Conservation (phyloP, 176 grass and related monocot species). For the Musa itinerans region DNA sequence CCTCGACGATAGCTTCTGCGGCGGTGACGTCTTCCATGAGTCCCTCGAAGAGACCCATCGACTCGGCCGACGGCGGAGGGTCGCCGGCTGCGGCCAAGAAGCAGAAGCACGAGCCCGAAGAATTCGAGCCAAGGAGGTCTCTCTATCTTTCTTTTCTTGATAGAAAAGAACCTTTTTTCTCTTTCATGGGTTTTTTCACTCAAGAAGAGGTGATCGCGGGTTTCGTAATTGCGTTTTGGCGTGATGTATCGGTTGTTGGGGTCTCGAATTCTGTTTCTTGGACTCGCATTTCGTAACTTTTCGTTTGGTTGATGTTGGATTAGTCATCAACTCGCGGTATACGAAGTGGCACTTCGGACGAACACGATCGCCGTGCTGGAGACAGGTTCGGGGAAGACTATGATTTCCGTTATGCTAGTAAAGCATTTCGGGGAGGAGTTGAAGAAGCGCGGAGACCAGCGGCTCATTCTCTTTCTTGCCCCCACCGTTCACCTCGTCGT, state of each 20-base stretch:
- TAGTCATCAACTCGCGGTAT: slow-evolving; percentile 80
- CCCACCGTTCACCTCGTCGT: slow-evolving; percentile 68
- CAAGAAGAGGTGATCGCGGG: not conserved
- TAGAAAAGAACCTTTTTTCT: not conserved
- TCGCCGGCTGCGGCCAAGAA: slow-evolving; percentile 17
- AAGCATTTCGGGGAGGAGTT: slow-evolving; percentile 36
- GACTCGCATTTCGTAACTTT: not conserved
- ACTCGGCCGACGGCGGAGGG: slow-evolving; percentile 21
- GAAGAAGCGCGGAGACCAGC: slow-evolving; percentile 21
- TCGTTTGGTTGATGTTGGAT: not conserved
- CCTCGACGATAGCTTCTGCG: not conserved
- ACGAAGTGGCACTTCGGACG: slow-evolving; percentile 40
- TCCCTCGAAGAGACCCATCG: not conserved
- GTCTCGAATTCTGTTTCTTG: not conserved
- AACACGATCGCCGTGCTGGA: slow-evolving; percentile 89
- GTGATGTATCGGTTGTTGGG: not conserved
- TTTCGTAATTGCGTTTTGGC: not conserved
- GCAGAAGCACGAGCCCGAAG: slow-evolving; percentile 14
- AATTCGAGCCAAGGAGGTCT: slow-evolving; percentile 38
- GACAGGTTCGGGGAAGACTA: slow-evolving; percentile 75
- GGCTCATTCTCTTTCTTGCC: slow-evolving; percentile 62
- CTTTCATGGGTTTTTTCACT: not conserved
- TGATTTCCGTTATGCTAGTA: slow-evolving; percentile 89
- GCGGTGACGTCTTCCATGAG: not conserved
- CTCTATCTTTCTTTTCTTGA: not conserved